These are phyloP conservation scores for Flaveria floridana DNA, from an alignment of 140 eudicot genomes.

Conservation along the genomic window DNA sequence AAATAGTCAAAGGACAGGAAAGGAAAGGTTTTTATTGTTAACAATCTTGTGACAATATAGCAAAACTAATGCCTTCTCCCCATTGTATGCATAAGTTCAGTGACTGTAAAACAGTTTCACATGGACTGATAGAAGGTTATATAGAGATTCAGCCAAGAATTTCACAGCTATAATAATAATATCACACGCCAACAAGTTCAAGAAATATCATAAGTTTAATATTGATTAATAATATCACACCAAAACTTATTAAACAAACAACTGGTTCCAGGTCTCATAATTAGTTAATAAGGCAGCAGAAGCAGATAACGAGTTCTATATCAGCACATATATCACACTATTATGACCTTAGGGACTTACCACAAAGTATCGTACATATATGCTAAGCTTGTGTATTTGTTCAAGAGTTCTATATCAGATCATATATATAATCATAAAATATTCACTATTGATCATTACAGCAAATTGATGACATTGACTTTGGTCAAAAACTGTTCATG, in stretches of 20 bases:
- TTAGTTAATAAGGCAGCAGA: not conserved
- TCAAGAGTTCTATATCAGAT: conserved; percentile 5
- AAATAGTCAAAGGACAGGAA: not conserved
- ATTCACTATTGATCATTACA: not conserved
- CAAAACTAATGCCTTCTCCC: not conserved
- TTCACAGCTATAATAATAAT: not conserved
- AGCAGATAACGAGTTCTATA: not conserved
- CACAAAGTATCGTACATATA: conserved; percentile 20
- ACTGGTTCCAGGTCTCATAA: conserved; percentile 21
- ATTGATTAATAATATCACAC: not conserved
- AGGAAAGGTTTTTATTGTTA: not conserved
- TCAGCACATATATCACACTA: conserved; percentile 7
- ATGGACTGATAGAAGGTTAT: not conserved
- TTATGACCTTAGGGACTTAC: conserved; percentile 3
- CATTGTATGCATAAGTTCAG: not conserved
- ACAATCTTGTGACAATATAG: not conserved
- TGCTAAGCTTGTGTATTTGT: conserved; percentile 21
- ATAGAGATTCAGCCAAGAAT: not conserved
- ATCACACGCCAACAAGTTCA: not conserved
- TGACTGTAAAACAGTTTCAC: not conserved
- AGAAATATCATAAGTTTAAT: not conserved
- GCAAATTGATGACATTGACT: not conserved
- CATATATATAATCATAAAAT: not conserved
- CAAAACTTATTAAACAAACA: not conserved
- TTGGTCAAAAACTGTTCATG: not conserved